Evolutionary conservation across 2,329 filamentous ascomycete genomes (phyloP).

Genomic region (Coleophoma crateriformis): DNA sequence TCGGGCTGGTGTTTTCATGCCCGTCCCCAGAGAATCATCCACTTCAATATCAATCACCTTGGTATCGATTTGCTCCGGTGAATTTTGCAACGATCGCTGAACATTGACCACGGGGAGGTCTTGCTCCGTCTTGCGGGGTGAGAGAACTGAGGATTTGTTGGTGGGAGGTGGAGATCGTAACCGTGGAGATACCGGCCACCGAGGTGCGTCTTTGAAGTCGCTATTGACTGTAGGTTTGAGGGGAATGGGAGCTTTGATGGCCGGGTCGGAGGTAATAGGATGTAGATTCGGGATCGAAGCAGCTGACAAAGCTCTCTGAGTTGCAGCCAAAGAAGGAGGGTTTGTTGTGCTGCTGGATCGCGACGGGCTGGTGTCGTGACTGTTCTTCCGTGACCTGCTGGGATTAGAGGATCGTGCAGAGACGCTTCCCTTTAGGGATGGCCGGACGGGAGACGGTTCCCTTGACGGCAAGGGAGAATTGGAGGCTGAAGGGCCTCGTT

Average conservation of each 20-base stretch:
- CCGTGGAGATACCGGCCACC: slow-evolving; percentile 74
- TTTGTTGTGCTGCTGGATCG: slow-evolving; percentile 43
- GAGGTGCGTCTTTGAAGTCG: slow-evolving; percentile 52
- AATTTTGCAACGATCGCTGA: slow-evolving; percentile 34
- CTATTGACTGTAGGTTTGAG: slow-evolving; percentile 51
- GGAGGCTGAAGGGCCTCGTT: slow-evolving; percentile 28
- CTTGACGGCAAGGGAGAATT: slow-evolving; percentile 41
- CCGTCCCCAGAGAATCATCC: slow-evolving; percentile 26
- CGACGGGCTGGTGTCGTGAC: slow-evolving; percentile 59
- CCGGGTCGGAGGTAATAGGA: slow-evolving; percentile 53
- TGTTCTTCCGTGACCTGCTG: slow-evolving; percentile 59
- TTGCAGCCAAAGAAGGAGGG: slow-evolving; percentile 55
- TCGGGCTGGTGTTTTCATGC: slow-evolving; percentile 54
- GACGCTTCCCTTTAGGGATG: slow-evolving; percentile 16
- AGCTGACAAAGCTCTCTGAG: slow-evolving; percentile 64
- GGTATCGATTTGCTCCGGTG: slow-evolving; percentile 29
- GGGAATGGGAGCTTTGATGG: slow-evolving; percentile 55
- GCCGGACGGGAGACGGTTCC: slow-evolving; percentile 38
- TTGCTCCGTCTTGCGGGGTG: slow-evolving; percentile 41
- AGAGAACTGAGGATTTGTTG: slow-evolving; percentile 39
- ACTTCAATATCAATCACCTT: slow-evolving; percentile 14
- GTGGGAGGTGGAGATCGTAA: slow-evolving; percentile 70
- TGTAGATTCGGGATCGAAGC: slow-evolving; percentile 62
- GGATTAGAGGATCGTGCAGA: slow-evolving; percentile 20
- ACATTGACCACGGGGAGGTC: slow-evolving; percentile 48